phyloP scores from a whole-genome alignment of 169 alveolate genomes.

The Plasmodium falciparum region DNA sequence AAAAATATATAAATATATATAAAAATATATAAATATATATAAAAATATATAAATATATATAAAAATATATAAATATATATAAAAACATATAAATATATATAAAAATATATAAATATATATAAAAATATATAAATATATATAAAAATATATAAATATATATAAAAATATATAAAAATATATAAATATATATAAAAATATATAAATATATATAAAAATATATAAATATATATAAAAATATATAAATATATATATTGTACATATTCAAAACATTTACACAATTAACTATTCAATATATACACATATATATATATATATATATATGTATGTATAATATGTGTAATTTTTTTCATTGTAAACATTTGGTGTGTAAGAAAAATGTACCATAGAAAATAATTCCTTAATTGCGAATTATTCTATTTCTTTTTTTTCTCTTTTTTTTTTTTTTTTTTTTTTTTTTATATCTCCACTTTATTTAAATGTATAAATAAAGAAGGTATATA shows the following conservation, averaged over 20 bases:
- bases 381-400: conserved; percentile 39
- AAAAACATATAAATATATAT: too few relatives aligned
- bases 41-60: too few relatives aligned
- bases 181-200: too few relatives aligned
- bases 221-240: too few relatives aligned
- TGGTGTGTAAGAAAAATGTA: conserved; percentile 14
- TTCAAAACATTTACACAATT: conserved; percentile 10
- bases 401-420: conserved; percentile 31
- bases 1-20: too few relatives aligned
- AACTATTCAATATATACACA: background rate
- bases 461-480: conserved; percentile 24
- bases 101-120: too few relatives aligned
- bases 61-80: too few relatives aligned
- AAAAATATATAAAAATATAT: too few relatives aligned
- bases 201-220: too few relatives aligned
- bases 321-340: background rate
- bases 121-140: too few relatives aligned
- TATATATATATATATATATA: background rate
- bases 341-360: background rate
- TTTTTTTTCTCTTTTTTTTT: conserved; percentile 28
- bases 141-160: too few relatives aligned
- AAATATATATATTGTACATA: conserved; percentile 8
- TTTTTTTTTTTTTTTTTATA: conserved; percentile 21
- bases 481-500: background rate
- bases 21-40: too few relatives aligned